A percentile compares a stretch with the other conserved stretches of the same genome.
phyloP scores from a whole-genome alignment of 257 asterid species.

The Dorcoceras hygrometricum region DNA sequence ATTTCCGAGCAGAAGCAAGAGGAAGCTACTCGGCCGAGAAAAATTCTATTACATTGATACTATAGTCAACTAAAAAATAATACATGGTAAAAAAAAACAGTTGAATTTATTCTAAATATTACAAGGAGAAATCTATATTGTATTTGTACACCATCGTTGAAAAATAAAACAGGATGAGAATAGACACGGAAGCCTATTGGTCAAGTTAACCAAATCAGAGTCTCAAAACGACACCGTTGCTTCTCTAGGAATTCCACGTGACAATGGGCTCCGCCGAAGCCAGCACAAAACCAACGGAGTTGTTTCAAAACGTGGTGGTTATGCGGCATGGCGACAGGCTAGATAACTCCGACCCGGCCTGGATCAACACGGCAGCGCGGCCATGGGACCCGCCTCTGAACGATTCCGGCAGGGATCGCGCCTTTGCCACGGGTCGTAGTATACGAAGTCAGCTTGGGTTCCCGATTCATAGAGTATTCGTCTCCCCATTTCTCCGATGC shows the following conservation, averaged over 20 bases:
- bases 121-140: no score
- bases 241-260: not conserved
- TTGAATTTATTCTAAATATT: no score
- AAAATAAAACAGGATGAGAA: no score
- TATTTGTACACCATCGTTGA: no score
- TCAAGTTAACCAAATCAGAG: no score
- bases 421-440: conserved; percentile 38
- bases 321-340: conserved; percentile 54
- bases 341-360: conserved; percentile 44
- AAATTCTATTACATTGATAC: no score
- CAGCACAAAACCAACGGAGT: not conserved
- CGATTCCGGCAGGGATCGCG: conserved; percentile 37
- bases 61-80: no score
- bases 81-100: no score
- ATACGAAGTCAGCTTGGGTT: conserved; percentile 24
- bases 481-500: conserved; percentile 50
- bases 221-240: not conserved
- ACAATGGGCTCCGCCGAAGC: not conserved
- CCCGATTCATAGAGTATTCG: conserved; percentile 43
- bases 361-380: conserved; percentile 37
- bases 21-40: no score
- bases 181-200: not conserved
- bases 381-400: conserved; percentile 54
- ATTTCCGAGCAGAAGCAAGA: no score
- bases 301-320: conserved; percentile 40